Evolutionary conservation across 805 yeast genomes (phyloP).

Genomic region (Wickerhamiella azymoides): DNA sequence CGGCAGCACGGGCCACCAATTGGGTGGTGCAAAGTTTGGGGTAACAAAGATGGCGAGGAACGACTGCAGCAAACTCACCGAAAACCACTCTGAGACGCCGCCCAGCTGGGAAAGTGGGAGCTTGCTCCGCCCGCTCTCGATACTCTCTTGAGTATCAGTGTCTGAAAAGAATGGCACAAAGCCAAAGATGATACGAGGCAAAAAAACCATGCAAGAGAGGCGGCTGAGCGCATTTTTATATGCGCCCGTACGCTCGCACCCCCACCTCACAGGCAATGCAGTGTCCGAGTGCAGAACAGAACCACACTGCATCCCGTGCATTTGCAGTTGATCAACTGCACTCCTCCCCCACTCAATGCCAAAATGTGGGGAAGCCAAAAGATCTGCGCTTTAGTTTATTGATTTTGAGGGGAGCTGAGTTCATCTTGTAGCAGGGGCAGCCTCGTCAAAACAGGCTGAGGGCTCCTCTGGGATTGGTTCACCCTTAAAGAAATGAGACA

Average conservation of each 20-base stretch:
- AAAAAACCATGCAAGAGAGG: background rate
- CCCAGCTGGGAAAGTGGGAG: constrained; percentile 2
- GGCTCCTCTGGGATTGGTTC: too few relatives aligned
- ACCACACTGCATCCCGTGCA: too few relatives aligned
- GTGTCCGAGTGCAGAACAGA: background rate
- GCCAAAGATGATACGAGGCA: constrained; percentile 4
- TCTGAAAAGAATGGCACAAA: background rate
- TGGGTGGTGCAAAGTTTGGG: constrained; percentile 19
- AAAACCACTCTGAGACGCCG: background rate
- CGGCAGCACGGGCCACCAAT: constrained; percentile 10
- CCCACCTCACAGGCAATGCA: too few relatives aligned
- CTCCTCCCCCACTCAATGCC: too few relatives aligned
- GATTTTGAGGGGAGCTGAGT: too few relatives aligned
- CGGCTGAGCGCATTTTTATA: background rate
- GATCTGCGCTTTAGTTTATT: too few relatives aligned
- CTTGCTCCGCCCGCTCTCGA: background rate
- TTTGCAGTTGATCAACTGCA: too few relatives aligned
- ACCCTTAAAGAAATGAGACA: too few relatives aligned
- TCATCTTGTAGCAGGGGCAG: too few relatives aligned
- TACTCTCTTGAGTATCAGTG: background rate
- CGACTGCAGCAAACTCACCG: constrained; percentile 22
- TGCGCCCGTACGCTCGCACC: background rate
- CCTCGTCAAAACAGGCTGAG: too few relatives aligned
- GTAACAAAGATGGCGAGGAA: constrained; percentile 14
- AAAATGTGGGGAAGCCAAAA: too few relatives aligned